A percentile compares a stretch with the other conserved stretches of the same genome.
Evolutionary conservation across 345 rosid genomes (phyloP).

Genomic region (Populus tremula): DNA sequence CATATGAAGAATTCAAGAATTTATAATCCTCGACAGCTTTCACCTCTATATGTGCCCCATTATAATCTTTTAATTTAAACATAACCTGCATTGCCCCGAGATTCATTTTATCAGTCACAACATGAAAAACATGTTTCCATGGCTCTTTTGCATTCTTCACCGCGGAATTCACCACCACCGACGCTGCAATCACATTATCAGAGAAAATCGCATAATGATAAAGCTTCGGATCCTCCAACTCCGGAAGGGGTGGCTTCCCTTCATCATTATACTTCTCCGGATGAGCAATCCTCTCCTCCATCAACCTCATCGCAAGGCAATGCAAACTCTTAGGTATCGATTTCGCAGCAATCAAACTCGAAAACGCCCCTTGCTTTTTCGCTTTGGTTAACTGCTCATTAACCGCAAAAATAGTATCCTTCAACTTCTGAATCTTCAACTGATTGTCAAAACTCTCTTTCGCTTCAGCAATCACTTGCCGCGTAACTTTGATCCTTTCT

Average conservation of each 20-base stretch:
- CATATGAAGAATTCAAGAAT: constrained; percentile 90
- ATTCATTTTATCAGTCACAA: constrained; percentile 97
- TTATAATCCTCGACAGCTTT: constrained; percentile 97
- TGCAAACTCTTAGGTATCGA: constrained; percentile 92
- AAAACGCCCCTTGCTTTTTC: constrained; percentile 92
- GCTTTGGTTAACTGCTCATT: constrained; percentile 90
- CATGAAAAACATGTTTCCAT: constrained; percentile 88
- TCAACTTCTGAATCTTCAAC: constrained; percentile 90
- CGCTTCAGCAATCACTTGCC: constrained; percentile 82
- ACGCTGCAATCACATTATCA: constrained; percentile 87
- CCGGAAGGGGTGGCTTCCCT: constrained; percentile 60
- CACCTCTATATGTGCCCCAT: constrained; percentile 89
- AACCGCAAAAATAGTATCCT: constrained; percentile 81
- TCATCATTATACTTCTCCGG: constrained; percentile 77
- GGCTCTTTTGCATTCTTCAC: constrained; percentile 95
- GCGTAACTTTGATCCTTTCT: constrained; percentile 81
- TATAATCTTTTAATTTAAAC: constrained; percentile 87
- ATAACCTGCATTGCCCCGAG: constrained; percentile 99
- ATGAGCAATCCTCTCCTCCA: constrained; percentile 92
- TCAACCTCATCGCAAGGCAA: constrained; percentile 88
- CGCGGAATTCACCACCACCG: constrained; percentile 95
- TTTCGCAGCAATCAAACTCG: constrained; percentile 92
- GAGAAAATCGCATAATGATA: constrained; percentile 92
- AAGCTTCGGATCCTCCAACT: constrained; percentile 78
- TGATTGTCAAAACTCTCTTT: constrained; percentile 95